phyloP scores from a whole-genome alignment of 1,284 basidiomycete genomes.

The Trametes pubescens region DNA sequence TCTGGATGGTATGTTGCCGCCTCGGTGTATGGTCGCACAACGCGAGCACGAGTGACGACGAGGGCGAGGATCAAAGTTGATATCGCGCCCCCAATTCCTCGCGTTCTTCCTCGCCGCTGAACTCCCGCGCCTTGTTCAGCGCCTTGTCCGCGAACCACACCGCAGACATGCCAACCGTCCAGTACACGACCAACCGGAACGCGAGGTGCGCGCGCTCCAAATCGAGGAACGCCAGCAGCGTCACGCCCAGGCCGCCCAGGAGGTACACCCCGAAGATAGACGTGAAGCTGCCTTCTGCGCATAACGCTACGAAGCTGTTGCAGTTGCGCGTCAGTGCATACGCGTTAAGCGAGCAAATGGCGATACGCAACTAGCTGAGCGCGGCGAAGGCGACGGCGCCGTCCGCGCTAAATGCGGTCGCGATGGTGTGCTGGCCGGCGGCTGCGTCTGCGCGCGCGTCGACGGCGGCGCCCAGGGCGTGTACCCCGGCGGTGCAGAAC shows the following conservation, averaged over 20 bases:
- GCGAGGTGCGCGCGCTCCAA: conserved; percentile 10
- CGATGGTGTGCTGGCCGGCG: conserved; percentile 27
- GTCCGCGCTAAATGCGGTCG: conserved; percentile 20
- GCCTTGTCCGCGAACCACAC: conserved; percentile 24
- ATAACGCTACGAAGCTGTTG: conserved; percentile 16
- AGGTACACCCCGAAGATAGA: conserved; percentile 28
- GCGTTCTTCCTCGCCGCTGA: not conserved
- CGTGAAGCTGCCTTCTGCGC: conserved; percentile 15
- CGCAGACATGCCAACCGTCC: conserved; percentile 26
- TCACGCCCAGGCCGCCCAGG: conserved; percentile 15
- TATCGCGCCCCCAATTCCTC: not conserved
- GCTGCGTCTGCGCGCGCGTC: conserved; percentile 22
- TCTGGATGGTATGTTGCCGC: no score
- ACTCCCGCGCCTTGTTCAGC: not conserved
- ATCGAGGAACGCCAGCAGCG: conserved; percentile 9
- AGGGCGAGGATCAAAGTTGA: not conserved
- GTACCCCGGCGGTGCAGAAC: conserved; percentile 25
- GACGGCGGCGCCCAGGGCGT: conserved; percentile 27
- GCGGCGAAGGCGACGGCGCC: conserved; percentile 16
- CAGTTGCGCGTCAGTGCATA: not conserved
- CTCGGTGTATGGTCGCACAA: no score
- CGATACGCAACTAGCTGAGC: conserved; percentile 16
- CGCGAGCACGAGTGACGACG: no score
- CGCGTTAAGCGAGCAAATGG: not conserved
- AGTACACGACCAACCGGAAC: conserved; percentile 21